phyloP scores from a whole-genome alignment of 2,329 filamentous ascomycete species.

The Colletotrichum graminicola region DNA sequence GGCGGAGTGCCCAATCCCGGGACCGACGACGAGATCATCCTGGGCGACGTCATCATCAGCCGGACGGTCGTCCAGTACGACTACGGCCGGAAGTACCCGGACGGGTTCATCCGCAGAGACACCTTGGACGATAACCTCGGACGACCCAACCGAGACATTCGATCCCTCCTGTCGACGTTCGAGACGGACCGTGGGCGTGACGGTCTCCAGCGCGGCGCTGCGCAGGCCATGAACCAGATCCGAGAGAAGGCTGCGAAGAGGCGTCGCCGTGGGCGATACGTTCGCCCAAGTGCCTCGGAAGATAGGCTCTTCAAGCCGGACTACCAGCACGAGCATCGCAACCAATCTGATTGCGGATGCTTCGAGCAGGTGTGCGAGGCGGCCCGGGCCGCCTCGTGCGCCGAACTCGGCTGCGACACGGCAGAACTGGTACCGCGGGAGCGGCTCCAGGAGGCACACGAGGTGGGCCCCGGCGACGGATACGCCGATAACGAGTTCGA shows the following conservation, averaged over 20 bases:
- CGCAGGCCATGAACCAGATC: not conserved
- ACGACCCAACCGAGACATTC: conserved; percentile 48
- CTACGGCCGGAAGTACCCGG: conserved; percentile 45
- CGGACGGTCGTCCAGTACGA: conserved; percentile 48
- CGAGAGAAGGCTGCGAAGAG: not conserved
- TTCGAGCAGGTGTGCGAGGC: conserved; percentile 43
- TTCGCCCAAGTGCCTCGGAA: conserved; percentile 47
- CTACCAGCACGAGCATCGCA: conserved; percentile 52
- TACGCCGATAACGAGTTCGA: not conserved
- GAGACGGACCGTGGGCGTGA: conserved; percentile 34
- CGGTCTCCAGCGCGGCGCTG: conserved; percentile 27
- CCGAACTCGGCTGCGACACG: conserved; percentile 46
- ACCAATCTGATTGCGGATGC: not conserved
- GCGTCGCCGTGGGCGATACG: conserved; percentile 39
- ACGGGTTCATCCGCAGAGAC: conserved; percentile 46
- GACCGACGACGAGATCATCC: conserved; percentile 37
- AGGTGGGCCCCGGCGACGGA: conserved; percentile 5
- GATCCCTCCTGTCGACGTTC: conserved; percentile 43
- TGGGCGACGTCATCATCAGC: conserved; percentile 53
- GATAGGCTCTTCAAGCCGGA: conserved; percentile 49
- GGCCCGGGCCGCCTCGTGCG: conserved; percentile 42
- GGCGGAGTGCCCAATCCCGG: conserved; percentile 50
- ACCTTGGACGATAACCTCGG: conserved; percentile 45
- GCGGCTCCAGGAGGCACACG: not conserved
- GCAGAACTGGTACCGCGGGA: not conserved